phyloP scores from a whole-genome alignment of 108 stramenopile genomes.

The Conticribra guillardii region DNA sequence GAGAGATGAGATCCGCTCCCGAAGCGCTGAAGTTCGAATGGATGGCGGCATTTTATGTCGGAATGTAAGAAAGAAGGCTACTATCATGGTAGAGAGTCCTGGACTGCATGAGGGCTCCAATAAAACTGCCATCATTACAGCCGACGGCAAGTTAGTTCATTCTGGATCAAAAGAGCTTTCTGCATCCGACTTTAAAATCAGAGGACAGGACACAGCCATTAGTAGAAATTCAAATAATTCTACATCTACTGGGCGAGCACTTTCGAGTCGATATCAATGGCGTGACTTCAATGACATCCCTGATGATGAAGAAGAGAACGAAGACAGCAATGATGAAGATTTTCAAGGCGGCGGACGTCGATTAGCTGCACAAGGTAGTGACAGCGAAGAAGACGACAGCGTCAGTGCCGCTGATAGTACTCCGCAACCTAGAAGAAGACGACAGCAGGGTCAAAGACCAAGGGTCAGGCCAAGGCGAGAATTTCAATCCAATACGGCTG shows the following conservation, averaged over 20 bases:
- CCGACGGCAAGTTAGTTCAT: conserved; percentile 23
- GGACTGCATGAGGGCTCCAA: conserved; percentile 23
- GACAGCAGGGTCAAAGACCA: no score
- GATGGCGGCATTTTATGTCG: conserved; percentile 38
- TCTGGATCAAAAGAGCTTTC: neutral
- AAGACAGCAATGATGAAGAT: conserved; percentile 72
- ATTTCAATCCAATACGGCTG: no score
- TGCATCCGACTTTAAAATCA: neutral
- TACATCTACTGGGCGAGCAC: conserved; percentile 17
- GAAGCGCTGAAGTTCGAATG: conserved; percentile 9
- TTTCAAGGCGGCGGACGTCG: conserved; percentile 39
- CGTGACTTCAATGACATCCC: conserved; percentile 59
- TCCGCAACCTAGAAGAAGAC: no score
- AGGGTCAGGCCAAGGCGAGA: no score
- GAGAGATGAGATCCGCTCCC: conserved; percentile 48
- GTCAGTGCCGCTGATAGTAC: conserved; percentile 17
- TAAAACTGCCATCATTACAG: conserved; percentile 23
- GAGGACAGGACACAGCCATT: conserved; percentile 8
- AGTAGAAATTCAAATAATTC: conserved; percentile 10
- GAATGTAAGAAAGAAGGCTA: conserved; percentile 28
- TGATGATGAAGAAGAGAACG: conserved; percentile 55
- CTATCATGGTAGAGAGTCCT: conserved; percentile 29
- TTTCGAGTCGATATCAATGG: conserved; percentile 69
- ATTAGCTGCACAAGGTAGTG: conserved; percentile 30
- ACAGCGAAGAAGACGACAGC: conserved; percentile 34